Evolutionary conservation across 139 green algal genomes (phyloP), one percentile per base, ranked within the genome.

Genomic region (Picochlorum sp.): DNA sequence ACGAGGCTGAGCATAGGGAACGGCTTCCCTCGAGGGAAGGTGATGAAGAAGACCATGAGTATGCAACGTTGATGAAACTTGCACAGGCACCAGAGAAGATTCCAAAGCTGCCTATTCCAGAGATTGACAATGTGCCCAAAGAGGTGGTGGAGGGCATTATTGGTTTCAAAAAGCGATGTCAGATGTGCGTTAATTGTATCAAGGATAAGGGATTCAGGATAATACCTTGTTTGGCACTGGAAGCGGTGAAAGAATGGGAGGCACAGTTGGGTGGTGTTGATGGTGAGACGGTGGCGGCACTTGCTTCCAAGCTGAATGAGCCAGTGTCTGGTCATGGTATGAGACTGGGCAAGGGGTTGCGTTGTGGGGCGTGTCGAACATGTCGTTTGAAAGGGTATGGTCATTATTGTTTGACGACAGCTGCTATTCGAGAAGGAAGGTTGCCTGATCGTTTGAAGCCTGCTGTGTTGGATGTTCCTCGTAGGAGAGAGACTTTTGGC

Each of bases 241-340:
- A 54, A 21, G 47, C 47, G 15, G 47, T 54, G n/a, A 54, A 54
- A 21, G n/a, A 54, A 54, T 54, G 47, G 47, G 47, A 54, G 18
- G 47, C 16, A 13, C 18, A 20, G 18, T 21, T 54, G 16, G 47
- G 47, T 13, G 11, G 47, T 21, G 47, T 54, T 54, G 47, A 54
- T 54, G 47, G 47, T 54, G 18, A 54, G 47, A 54, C 47, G 4
- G 47, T 54, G 47, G 47, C 47, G 1, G 47, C 47, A 20, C 16
- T 54, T 20, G 47, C 47, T 9, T 26, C 47, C n/a, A 54, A 54
- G 4, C 47, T 54, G 47, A 54, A 8, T 26, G 47, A 54, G n/a
- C 16, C 16, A 13, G 11, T 18, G n/a, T 54, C 47, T 21, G 15
- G 18, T 54, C 47, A 54, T 54, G 47, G 47, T 20, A 54, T 54